Percentiles rank a stretch among this genome's conserved stretches.
Conservation (phyloP, 2,329 filamentous ascomycete genomes). For the Phialophora chinensis region DNA sequence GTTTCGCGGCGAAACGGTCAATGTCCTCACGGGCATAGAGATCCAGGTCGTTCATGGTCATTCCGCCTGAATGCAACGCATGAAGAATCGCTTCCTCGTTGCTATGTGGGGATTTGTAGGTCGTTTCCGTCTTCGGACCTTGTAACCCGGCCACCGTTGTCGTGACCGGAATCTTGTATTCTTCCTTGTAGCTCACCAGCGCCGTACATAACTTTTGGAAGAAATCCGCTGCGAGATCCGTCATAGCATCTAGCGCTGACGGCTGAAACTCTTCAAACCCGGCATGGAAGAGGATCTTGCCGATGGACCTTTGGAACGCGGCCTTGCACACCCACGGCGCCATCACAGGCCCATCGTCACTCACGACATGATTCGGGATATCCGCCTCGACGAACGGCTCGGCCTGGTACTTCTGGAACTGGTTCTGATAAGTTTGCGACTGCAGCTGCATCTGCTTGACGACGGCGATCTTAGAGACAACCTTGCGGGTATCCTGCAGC, state of each 20-base stretch:
- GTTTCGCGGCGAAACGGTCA: constrained; percentile 80
- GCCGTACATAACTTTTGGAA: constrained; percentile 82
- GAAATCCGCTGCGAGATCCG: constrained; percentile 86
- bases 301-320: constrained; percentile 86
- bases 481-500: constrained; percentile 94
- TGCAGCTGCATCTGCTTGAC: constrained; percentile 99
- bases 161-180: constrained; percentile 71
- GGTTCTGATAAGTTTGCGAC: constrained; percentile 95
- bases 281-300: constrained; percentile 92
- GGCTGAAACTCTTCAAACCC: constrained; percentile 98
- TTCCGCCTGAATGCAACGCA: constrained; percentile 80
- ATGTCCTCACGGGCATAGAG: constrained; percentile 90
- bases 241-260: constrained; percentile 86
- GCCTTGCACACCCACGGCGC: constrained; percentile 80
- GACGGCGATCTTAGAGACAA: constrained; percentile 94
- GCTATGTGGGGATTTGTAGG: constrained; percentile 72
- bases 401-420: constrained; percentile 95
- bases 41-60: constrained; percentile 81
- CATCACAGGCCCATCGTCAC: constrained; percentile 87
- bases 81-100: constrained; percentile 87
- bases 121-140: constrained; percentile 40
- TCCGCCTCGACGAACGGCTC: constrained; percentile 87
- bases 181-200: constrained; percentile 81
- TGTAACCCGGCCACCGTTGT: constrained; percentile 5
- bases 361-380: constrained; percentile 84